Percentiles rank a stretch among this genome's conserved stretches.
These are phyloP conservation scores for Penicillium longicatenatum DNA, from an alignment of 495 filamentous ascomycete species.

Conservation along the genomic window DNA sequence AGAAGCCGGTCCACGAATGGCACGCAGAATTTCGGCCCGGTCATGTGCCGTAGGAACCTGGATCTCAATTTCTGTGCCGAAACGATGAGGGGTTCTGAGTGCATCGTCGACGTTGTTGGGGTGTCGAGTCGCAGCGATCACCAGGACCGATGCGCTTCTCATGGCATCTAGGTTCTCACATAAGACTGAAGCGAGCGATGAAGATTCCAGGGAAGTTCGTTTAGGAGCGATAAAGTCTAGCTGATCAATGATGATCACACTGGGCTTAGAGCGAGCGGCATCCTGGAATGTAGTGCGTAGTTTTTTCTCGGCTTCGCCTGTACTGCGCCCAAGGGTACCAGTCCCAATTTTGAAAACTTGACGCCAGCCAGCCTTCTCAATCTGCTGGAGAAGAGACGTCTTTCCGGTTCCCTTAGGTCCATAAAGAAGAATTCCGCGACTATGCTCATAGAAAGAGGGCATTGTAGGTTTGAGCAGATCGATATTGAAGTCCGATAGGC, in stretches of 20 bases:
- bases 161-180: slow-evolving; percentile 48
- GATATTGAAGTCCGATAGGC: slow-evolving; percentile 59
- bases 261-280: slow-evolving; percentile 71
- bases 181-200: slow-evolving; percentile 41
- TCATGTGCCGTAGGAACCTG: slow-evolving; percentile 74
- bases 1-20: slow-evolving; percentile 39
- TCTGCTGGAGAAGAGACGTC: slow-evolving; percentile 64
- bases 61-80: slow-evolving; percentile 74
- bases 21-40: slow-evolving; percentile 71
- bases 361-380: slow-evolving; percentile 70
- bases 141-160: slow-evolving; percentile 54
- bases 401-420: slow-evolving; percentile 86
- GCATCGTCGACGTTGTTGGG: slow-evolving; percentile 73
- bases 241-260: slow-evolving; percentile 81
- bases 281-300: slow-evolving; percentile 71
- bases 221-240: slow-evolving; percentile 75
- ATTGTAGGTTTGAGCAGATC: slow-evolving; percentile 34
- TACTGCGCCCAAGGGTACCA: slow-evolving; percentile 50
- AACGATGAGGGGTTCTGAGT: slow-evolving; percentile 65
- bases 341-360: slow-evolving; percentile 62
- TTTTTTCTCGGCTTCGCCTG: slow-evolving; percentile 47
- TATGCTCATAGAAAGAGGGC: slow-evolving; percentile 45
- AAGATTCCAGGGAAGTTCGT: slow-evolving; percentile 41
- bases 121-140: slow-evolving; percentile 74
- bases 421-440: slow-evolving; percentile 70